Conservation (phyloP, 2,329 filamentous ascomycete genomes). For the Phoma sp. region DNA sequence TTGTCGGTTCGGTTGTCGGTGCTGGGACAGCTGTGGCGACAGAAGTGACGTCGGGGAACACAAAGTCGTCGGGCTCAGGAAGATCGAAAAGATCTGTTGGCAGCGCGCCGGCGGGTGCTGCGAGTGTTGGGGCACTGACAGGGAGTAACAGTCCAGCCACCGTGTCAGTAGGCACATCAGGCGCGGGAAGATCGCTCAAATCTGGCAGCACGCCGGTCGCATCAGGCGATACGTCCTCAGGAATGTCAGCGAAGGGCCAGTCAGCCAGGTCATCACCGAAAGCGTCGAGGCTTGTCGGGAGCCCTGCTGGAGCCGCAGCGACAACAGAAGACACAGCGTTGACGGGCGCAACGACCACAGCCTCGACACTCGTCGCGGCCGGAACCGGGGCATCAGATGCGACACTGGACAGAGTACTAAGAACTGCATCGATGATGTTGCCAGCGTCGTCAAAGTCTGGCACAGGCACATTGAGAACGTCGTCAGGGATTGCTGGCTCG, state of each 20-base stretch:
- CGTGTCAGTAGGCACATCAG: background rate
- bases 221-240: background rate
- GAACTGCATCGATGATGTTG: background rate
- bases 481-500: constrained; percentile 4
- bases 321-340: background rate
- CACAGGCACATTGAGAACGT: constrained; percentile 9
- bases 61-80: constrained; percentile 7
- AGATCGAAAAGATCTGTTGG: constrained; percentile 1
- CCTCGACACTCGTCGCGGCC: background rate
- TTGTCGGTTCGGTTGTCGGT: background rate
- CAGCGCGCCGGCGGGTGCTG: background rate
- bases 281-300: constrained; percentile 5
- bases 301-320: background rate
- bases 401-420: background rate
- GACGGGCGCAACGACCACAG: background rate
- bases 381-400: background rate
- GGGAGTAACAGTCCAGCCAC: background rate
- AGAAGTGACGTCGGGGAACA: background rate
- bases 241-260: constrained; percentile 7
- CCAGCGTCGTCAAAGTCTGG: constrained; percentile 9
- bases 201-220: constrained; percentile 2
- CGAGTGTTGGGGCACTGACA: background rate
- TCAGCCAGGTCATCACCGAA: constrained; percentile 2
- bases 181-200: background rate
- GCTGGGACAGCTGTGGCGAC: background rate